Base-by-base conservation (phyloP, 768 basidiomycete species). In the Agaricus sinodeliciosus region DNA sequence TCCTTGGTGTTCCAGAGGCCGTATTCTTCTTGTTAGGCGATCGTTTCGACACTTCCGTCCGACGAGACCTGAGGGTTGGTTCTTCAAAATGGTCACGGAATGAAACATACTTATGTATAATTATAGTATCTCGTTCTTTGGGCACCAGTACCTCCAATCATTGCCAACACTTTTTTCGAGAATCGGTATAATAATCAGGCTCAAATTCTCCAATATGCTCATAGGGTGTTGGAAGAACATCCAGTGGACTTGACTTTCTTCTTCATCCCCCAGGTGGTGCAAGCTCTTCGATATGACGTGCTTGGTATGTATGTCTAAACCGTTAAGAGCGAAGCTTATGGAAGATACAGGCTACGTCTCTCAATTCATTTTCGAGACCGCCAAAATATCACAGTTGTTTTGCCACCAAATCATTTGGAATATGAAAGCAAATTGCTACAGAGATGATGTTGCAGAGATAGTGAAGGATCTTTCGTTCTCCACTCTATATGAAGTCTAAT, bases 401-500 rank as follows among this genome's bases (percentile, higher is more conserved):
- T 99, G 96, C 64, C 96, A 99, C 65, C 96, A 99, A 71, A 98
- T 98, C 58, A 91, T 99, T 57, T 99, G 96, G 96, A 99, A 98
- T 66, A 98, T 98, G 96, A 95, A 95, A 62, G 96, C 96, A 4
- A 99, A 99, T 62, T 93, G 90, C 57, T 96, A 84, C 67, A 91
- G 88, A 61, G 95, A 94, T 61, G 96, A 98, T 62, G 72, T 76
- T 6, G 91, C 83, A 12, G 94, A 94, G 66, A 75, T 88, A 54
- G 92, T 90, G 61, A 47, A 18, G 81, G 72, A 48, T 31, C 2
- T 13, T 25, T 48, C 34, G 22, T 8, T 34, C 15, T 11, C 44
- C 26, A 9, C 27, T 51, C 9, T 35, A 54, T 35, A 28, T 55
- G 18, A 56, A 11, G 35, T 35, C 44, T 31, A 31, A 31, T 5